Percentiles rank a stretch among this genome's conserved stretches.
These are phyloP conservation scores for Trichoderma sp. DNA, from an alignment of 2,329 filamentous ascomycete genomes.

Conservation along the genomic window DNA sequence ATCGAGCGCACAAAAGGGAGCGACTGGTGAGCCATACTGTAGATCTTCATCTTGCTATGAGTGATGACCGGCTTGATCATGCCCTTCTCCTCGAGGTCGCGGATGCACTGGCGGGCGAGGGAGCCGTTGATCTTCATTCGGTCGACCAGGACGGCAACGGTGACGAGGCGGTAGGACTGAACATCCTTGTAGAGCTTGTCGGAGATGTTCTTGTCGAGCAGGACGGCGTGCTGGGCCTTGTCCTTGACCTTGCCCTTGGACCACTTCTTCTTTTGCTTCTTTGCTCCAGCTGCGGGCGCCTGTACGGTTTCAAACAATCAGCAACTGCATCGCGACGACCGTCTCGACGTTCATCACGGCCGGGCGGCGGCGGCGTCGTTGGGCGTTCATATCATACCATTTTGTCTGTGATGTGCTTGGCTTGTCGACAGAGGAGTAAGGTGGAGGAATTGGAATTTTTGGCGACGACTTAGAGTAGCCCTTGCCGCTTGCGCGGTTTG, in stretches of 20 bases:
- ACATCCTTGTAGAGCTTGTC: constrained; percentile 99
- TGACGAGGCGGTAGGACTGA: constrained; percentile 99
- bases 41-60: constrained; percentile 98
- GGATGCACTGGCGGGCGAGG: constrained; percentile 84
- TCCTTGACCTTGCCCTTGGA: constrained; percentile 85
- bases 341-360: constrained; percentile 6
- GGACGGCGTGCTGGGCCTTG: constrained; percentile 99
- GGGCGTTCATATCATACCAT: constrained; percentile 42
- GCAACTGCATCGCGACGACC: constrained; percentile 31
- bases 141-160: constrained; percentile 97
- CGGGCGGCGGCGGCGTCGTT: constrained; percentile 16
- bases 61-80: constrained; percentile 96
- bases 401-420: constrained; percentile 47
- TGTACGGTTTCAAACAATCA: constrained; percentile 32
- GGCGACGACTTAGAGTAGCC: constrained; percentile 36
- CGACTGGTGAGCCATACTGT: constrained; percentile 63
- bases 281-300: constrained; percentile 52
- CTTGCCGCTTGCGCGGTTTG: constrained; percentile 37
- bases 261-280: constrained; percentile 59
- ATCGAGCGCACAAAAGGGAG: background rate
- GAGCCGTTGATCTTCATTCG: constrained; percentile 99
- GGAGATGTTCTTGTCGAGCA: constrained; percentile 95
- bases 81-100: constrained; percentile 96
- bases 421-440: constrained; percentile 42
- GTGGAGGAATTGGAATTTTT: constrained; percentile 41